phyloP scores from a whole-genome alignment of 2,329 filamentous ascomycete species.

The Fusarium sp. region DNA sequence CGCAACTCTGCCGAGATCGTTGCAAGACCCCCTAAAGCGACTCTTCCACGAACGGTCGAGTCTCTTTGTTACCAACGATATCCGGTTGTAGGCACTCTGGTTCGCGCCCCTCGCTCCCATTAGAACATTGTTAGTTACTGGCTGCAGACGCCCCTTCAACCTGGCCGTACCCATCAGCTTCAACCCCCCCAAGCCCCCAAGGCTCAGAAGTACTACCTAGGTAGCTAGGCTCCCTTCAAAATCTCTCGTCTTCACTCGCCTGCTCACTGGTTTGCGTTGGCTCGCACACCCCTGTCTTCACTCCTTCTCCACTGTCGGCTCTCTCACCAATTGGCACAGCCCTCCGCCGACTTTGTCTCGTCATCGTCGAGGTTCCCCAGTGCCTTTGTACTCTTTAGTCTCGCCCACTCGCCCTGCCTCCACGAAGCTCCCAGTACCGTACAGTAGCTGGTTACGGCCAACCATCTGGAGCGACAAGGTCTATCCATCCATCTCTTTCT shows the following conservation, averaged over 20 bases:
- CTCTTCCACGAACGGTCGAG: slow-evolving; percentile 37
- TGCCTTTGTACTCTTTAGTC: slow-evolving; percentile 43
- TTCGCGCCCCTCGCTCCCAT: slow-evolving; percentile 30
- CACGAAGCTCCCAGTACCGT: slow-evolving; percentile 39
- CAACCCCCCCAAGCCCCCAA: slow-evolving; percentile 26
- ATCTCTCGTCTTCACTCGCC: slow-evolving; percentile 34
- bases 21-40: slow-evolving; percentile 21
- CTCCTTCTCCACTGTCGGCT: slow-evolving; percentile 39
- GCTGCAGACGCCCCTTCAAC: slow-evolving; percentile 30
- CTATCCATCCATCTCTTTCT: slow-evolving; percentile 40
- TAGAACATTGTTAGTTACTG: slow-evolving; percentile 18
- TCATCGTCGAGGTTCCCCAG: slow-evolving; percentile 46
- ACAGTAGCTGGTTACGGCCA: slow-evolving; percentile 34
- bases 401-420: slow-evolving; percentile 44
- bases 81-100: slow-evolving; percentile 19
- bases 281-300: slow-evolving; percentile 41
- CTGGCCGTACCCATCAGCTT: slow-evolving; percentile 32
- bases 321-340: slow-evolving; percentile 45
- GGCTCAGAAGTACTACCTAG: background rate
- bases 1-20: slow-evolving; percentile 20
- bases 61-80: slow-evolving; percentile 34
- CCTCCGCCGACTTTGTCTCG: slow-evolving; percentile 43
- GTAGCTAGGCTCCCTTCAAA: slow-evolving; percentile 29
- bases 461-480: slow-evolving; percentile 40
- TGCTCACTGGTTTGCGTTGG: slow-evolving; percentile 32